A percentile compares a stretch with the other conserved stretches of the same genome.
phyloP scores from a whole-genome alignment of 176 grass and related monocot species.

The Neostapfia colusana region DNA sequence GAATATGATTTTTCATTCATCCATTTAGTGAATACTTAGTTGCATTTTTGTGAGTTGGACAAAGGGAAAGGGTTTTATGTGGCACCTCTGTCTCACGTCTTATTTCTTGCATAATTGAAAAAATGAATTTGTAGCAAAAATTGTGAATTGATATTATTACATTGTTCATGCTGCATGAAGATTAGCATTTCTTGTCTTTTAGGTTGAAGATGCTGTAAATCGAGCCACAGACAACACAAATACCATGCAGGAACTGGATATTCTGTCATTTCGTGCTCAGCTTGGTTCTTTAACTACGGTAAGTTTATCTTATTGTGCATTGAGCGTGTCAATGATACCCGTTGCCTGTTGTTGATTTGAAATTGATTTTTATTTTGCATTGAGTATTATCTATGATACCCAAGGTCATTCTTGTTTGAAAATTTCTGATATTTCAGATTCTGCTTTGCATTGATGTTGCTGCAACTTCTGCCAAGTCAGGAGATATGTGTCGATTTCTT shows the following conservation, averaged over 20 bases:
- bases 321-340: neutral
- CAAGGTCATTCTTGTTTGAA: neutral
- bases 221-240: slow-evolving; percentile 51
- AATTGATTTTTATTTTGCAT: slow-evolving; percentile 10
- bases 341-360: neutral
- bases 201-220: slow-evolving; percentile 76
- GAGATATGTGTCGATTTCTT: slow-evolving; percentile 80
- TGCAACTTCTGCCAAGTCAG: slow-evolving; percentile 72
- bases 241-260: slow-evolving; percentile 68
- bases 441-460: slow-evolving; percentile 90
- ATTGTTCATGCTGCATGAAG: slow-evolving; percentile 22
- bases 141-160: slow-evolving; percentile 31
- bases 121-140: slow-evolving; percentile 21
- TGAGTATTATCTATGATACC: slow-evolving; percentile 19
- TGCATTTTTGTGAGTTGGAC: neutral
- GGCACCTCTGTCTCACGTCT: slow-evolving; percentile 9
- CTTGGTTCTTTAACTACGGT: slow-evolving; percentile 80
- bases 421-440: slow-evolving; percentile 60
- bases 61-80: slow-evolving; percentile 14
- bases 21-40: slow-evolving; percentile 19
- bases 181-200: slow-evolving; percentile 25
- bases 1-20: slow-evolving; percentile 8
- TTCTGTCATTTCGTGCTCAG: slow-evolving; percentile 67
- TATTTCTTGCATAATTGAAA: slow-evolving; percentile 3
- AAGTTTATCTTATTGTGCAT: slow-evolving; percentile 1